These are phyloP conservation scores for Tilletia walkeri DNA, from an alignment of 1,284 basidiomycete species.

Conservation along the genomic window DNA sequence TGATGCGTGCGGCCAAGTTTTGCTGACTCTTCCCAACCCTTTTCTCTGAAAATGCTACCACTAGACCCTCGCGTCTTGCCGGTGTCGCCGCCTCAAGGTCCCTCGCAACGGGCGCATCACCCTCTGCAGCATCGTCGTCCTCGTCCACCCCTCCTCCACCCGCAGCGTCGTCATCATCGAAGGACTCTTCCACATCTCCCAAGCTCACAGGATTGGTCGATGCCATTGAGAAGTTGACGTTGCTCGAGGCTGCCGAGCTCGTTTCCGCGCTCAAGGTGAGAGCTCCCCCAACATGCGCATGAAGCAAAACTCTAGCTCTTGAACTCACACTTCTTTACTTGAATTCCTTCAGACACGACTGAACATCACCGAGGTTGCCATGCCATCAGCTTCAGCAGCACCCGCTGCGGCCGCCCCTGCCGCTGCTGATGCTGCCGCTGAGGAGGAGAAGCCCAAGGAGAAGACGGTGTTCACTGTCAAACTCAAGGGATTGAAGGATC, in stretches of 20 bases:
- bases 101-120: constrained; percentile 6
- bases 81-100: constrained; percentile 5
- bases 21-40: not conserved
- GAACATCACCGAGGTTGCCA: constrained; percentile 96
- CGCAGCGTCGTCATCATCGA: not conserved
- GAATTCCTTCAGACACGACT: constrained; percentile 68
- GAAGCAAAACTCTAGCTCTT: not conserved
- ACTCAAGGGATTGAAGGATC: constrained; percentile 47
- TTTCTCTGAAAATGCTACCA: not conserved
- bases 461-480: constrained; percentile 97
- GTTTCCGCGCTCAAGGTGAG: constrained; percentile 82
- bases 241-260: constrained; percentile 95
- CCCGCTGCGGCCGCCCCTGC: constrained; percentile 59
- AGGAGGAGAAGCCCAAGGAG: constrained; percentile 92
- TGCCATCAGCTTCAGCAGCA: constrained; percentile 69
- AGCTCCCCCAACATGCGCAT: constrained; percentile 25
- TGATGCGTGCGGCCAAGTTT: no score
- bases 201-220: constrained; percentile 83
- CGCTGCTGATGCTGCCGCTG: constrained; percentile 60
- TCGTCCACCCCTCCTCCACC: not conserved
- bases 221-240: constrained; percentile 82
- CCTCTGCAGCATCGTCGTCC: not conserved
- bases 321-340: not conserved
- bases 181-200: constrained; percentile 61
- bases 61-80: constrained; percentile 4